Base-by-base conservation (phyloP, 257 asterid species). In the Plantago elongata region DNA sequence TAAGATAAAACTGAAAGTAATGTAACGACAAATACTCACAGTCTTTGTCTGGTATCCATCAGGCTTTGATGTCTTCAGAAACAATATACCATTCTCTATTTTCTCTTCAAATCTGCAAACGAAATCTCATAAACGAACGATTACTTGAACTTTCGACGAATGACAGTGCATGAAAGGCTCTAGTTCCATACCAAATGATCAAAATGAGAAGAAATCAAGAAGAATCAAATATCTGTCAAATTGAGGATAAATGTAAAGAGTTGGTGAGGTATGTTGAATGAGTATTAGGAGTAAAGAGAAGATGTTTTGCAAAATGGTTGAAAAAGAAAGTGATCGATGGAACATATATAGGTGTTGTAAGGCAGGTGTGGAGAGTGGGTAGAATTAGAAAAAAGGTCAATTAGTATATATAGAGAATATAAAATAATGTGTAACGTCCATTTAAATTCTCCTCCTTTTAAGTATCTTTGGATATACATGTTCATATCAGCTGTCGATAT, bases 11-110 rank as follows among this genome's bases (percentile, higher is more conserved):
- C 22, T 44, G 15, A 18, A 13, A 9, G 47, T 42, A 13, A 11
- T 34, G 30, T 34, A 57, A 17, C 10, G 30, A 14, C 12, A 42
- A 40, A 43, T 16, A 73, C 84, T 78, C 70, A 81, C 87, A 63
- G 57, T 51, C 77, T 65, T 37, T 68, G 78, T 61, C 78, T 73
- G 54, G 73, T 30, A 40, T 81, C 87, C 87, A 81, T 81, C 59
- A 64, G 47, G 65, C 65, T 69, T 76, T 22, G 2, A 22, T 22
- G 1, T 34, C 3, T 34, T 34, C 66, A 70, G 50, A 68, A 38
- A 49, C 63, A 67, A 60, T 11, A 48, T 63, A 56, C 58, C 74
- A 70, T 57, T 67, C 37, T 30, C 67, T 61, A 57, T 9, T 49
- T 18, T 64, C 27, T 22, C 27, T 22, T 22, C 27, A 22, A 22